Base-by-base conservation (phyloP, 1,284 basidiomycete species). In the Lentinula novae-zelandiae region DNA sequence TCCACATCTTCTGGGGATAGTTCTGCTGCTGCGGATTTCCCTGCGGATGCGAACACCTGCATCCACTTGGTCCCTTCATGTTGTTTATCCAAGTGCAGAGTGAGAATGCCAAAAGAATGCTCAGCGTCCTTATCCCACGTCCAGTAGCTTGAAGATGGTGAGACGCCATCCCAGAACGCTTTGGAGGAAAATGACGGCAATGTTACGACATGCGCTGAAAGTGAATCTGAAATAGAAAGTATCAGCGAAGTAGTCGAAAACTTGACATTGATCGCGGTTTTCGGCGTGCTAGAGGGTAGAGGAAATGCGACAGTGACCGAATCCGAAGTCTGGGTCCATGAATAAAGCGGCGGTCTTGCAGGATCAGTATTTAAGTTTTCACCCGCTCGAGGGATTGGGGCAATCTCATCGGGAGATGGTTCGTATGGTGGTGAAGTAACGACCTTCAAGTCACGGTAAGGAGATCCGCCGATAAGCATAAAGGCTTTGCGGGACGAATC, bases 241-340 rank as follows among this genome's bases (percentile, higher is more conserved):
- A 88, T 86, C 57, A 96, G 74, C 15, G 85, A 83, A 60, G 82
- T 80, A 6, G 81, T 76, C 3, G 86, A 83, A 68, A 97, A 87
- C 0, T 76, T 73, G 38, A 94, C 82, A 56, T 78, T 80, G 68
- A 96, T 90, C 54, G 81, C 79, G 17, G 80, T 77, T 61, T 85
- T 88, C 2, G 79, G 72, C 0, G 86, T 92, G 60, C 77, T 79
- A 0, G 87, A 81, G 0, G 93, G 93, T 2, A 98, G 79, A 1
- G 92, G 85, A 67, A 98, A 89, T 0, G 86, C 88, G 61, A 98
- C 72, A 0, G 92, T 95, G 44, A 98, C 76, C 0, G 89, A 86
- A 69, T 95, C 92, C 2, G 83, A 71, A 2, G 90, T 89, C 71
- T 98, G 96, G 0, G 87, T 92, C 96, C 96, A 98, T 0, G 92